A percentile compares a stretch with the other conserved stretches of the same genome.
phyloP scores from a whole-genome alignment of 1,139 yeast species.

The Hemisphaericaspora xylanilytica region DNA sequence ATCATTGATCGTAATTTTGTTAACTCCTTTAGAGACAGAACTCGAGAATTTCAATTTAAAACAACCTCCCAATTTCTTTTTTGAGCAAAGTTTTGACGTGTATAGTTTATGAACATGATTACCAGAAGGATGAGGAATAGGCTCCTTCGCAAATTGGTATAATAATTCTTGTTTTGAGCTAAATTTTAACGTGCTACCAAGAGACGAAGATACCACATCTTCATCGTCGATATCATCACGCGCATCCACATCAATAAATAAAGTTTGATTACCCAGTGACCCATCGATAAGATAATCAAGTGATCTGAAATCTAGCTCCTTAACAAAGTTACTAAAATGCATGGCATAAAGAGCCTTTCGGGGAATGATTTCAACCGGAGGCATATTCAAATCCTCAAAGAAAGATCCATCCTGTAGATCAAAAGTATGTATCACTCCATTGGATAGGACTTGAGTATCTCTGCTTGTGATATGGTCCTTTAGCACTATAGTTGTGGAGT shows the following conservation, averaged over 20 bases:
- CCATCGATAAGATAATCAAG: constrained; percentile 59
- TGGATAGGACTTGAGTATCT: constrained; percentile 47
- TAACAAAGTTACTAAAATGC: constrained; percentile 63
- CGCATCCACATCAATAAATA: constrained; percentile 49
- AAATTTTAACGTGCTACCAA: constrained; percentile 18
- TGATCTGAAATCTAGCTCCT: constrained; percentile 66
- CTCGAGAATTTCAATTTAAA: constrained; percentile 44
- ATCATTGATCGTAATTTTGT: constrained; percentile 35
- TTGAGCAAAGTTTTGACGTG: constrained; percentile 33
- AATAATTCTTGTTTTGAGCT: constrained; percentile 40
- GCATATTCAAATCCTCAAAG: constrained; percentile 28
- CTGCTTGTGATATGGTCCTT: constrained; percentile 20
- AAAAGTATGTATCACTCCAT: constrained; percentile 66
- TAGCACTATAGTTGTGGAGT: constrained; percentile 11
- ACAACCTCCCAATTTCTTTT: constrained; percentile 41
- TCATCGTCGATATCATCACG: constrained; percentile 40
- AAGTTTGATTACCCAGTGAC: constrained; percentile 47
- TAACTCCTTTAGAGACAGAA: constrained; percentile 40
- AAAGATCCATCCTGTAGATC: constrained; percentile 26
- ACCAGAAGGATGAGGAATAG: constrained; percentile 19
- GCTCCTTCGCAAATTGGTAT: constrained; percentile 68
- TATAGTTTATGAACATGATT: constrained; percentile 20
- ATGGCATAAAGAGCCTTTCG: constrained; percentile 72
- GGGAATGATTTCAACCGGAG: constrained; percentile 53
- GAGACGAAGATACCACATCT: constrained; percentile 8